Conservation (phyloP, 345 rosid genomes). For the Excoecaria agallocha region DNA sequence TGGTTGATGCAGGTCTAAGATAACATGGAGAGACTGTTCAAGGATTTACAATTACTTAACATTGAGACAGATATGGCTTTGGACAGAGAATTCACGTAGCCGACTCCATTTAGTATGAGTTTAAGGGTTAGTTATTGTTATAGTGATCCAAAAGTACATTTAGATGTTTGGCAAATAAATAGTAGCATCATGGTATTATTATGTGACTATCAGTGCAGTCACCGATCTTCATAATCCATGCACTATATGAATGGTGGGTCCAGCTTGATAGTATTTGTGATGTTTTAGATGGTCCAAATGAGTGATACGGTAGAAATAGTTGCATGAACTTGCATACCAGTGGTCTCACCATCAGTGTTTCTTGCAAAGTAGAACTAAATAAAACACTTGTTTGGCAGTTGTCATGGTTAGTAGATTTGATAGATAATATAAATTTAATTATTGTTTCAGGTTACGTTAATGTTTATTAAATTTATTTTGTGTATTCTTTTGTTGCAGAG, state of each 20-base stretch:
- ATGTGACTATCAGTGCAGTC: neutral
- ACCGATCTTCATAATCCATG: neutral
- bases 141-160: too few relatives aligned
- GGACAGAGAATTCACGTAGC: too few relatives aligned
- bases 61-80: too few relatives aligned
- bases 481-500: neutral
- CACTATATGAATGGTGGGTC: neutral
- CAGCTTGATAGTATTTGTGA: neutral
- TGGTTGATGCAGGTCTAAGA: too few relatives aligned
- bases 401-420: neutral
- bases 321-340: neutral
- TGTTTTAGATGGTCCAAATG: neutral
- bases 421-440: neutral
- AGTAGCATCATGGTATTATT: neutral
- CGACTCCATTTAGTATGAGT: too few relatives aligned
- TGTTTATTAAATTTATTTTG: neutral
- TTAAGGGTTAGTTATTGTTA: too few relatives aligned
- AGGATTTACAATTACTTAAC: too few relatives aligned
- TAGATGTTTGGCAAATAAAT: neutral
- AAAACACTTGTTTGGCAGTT: neutral
- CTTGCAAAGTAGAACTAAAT: neutral
- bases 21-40: too few relatives aligned
- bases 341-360: neutral
- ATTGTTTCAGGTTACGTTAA: neutral
- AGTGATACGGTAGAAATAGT: neutral